Evolutionary conservation across 371 early-diverging fungal genomes (phyloP), one percentile per base, ranked within the genome.

Genomic region (Dichotomocladium elegans): DNA sequence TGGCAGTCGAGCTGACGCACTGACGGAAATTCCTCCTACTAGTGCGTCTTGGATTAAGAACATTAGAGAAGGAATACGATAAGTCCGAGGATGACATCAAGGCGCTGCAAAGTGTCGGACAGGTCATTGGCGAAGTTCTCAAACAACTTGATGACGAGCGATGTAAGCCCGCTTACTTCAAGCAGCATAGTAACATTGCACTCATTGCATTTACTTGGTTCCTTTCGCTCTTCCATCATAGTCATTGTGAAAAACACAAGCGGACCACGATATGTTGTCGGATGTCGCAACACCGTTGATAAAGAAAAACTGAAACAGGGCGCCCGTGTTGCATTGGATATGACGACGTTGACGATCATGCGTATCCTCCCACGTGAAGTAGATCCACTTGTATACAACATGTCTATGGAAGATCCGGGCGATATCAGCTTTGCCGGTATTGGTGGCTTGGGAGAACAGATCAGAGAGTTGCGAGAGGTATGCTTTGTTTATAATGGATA

Each of bases 271-370:
- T 99, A 99, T 72, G 95, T 99, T 24, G 99, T 99, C 17, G 99
- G 99, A 9, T 98, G 99, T 65, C 87, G 99, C 25, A 93, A 85
- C 65, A 92, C 90, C 63, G 86, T 99, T 21, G 88, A 91, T 57
- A 98, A 96, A 72, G 87, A 89, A 50, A 91, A 92, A 59, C 77
- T 98, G 37, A 95, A 94, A 62, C 89, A 91, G 57, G 98, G 99
- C 11, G 86, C 94, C 46, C 91, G 99, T 41, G 99, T 99, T 9
- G 92, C 99, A 11, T 81, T 99, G 47, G 99, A 99, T 73, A 99
- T 99, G 90, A 99, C 99, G 17, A 99, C 99, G 3, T 81, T 99
- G 47, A 99, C 99, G 14, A 99, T 99, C 57, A 99, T 99, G 99
- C 86, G 96, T 37, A 87, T 95, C 63, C 81, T 99, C 41, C 99